Base-by-base conservation (phyloP, 345 rosid species). In the Euphorbia lathyris region DNA sequence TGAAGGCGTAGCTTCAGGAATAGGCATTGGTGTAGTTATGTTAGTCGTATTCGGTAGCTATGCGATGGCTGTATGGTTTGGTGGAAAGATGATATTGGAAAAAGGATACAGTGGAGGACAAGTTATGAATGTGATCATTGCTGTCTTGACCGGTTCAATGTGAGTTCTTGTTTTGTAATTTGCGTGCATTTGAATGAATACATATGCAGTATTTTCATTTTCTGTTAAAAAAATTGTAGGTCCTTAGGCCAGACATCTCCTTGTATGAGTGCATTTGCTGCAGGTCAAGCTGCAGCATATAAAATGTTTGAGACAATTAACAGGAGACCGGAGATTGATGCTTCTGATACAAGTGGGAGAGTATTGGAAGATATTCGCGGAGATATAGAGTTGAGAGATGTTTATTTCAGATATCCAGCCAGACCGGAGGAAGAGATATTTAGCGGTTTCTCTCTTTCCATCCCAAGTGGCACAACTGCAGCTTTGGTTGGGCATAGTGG, bases 121-220 rank as follows among this genome's bases (percentile, higher is more conserved):
- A 45, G 97, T 90, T 19, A 43, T 90, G 4, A 80, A 62, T 64
- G 84, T 90, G 63, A 83, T 90, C 16, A 20, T 90, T 45, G 86
- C 88, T 1, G 85, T 88, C 55, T 27, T 90, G 79, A 69, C 85
- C 14, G 95, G 93, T 67, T 88, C 98, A 58, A 85, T 88, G 98
- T 93, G 70, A 88, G 94, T 36, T 55, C 42, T 13, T 9, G 6
- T 42, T 7, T 57, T 32, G 16, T 1, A 6, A 26, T 29, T 23
- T 47, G n/a, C n/a, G n/a, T n/a, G n/a, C 26, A 32, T 30, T 26
- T 14, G 3, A 20, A 9, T 19, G 10, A 11, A 4, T 34, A 22
- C 17, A 26, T 29, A 23, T 20, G 13, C 22, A 32, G 25, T 1
- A 40, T 17, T 58, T 1, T 12, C 32, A 52, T 6, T 13, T n/a